Base-by-base conservation (phyloP, 805 yeast species). In the Hanseniaspora thailandica region DNA sequence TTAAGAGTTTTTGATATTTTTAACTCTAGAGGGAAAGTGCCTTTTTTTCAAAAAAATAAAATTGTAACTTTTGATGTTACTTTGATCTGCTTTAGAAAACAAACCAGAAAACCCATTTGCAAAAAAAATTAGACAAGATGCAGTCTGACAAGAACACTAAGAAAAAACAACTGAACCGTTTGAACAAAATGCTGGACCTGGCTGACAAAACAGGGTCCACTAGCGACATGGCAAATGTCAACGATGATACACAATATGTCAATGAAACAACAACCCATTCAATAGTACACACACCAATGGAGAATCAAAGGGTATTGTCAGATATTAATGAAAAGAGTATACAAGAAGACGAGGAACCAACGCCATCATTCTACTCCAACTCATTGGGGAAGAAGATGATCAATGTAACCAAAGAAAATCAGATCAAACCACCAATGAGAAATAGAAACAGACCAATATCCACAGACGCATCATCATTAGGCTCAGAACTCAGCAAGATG, bases 351-450 rank as follows among this genome's bases (percentile, higher is more conserved):
- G n/a, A 45, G 5, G 63, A 66, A 3, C 59, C 58, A 2, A 60
- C 55, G 15, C n/a, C n/a, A n/a, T 62, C 68, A 8, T 62, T 67
- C 45, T 57, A 61, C 5, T 46, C 64, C 10, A 64, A 66, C 22
- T 60, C 61, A 19, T 55, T 65, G 22, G 52, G 57, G 2, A 64
- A 66, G 6, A 55, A 55, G 26, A 57, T 52, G 15, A 55, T 53
- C 8, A 51, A 46, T 22, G 56, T 54, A 12, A 55, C 55, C 5
- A 56, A 55, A 46, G 56, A 52, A 45, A 39, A 19, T 31, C 66
- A 67, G 22, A 59, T 58, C 17, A 61, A 62, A 43, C 70, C 70
- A 7, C 70, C 70, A 8, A 65, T 65, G 40, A 61, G 69, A 53
- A 66, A 58, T 45, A 62, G 60, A 48, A 60, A 62, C 20, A 62